Conservation (phyloP, 192 early-diverging fungal species). For the Coemansia sp. region DNA sequence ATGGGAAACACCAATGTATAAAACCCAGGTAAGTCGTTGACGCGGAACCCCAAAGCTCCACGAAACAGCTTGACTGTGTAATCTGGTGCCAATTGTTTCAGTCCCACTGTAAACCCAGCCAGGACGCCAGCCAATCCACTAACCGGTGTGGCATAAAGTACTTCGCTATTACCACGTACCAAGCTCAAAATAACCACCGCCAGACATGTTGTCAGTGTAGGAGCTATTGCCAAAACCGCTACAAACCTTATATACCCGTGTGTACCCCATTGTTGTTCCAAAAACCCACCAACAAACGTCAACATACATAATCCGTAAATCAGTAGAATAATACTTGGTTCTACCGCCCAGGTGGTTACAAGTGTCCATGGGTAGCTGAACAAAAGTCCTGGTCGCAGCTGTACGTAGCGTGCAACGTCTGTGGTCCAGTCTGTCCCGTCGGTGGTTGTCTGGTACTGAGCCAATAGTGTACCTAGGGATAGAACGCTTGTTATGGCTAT, state of each 20-base stretch:
- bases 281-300: constrained; percentile 64
- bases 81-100: constrained; percentile 90
- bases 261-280: constrained; percentile 83
- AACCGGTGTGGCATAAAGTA: constrained; percentile 42
- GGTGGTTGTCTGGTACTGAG: constrained; percentile 12
- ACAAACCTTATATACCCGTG: constrained; percentile 74
- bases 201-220: constrained; percentile 47
- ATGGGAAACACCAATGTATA: constrained; percentile 49
- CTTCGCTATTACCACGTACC: constrained; percentile 7
- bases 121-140: constrained; percentile 74
- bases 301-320: constrained; percentile 25
- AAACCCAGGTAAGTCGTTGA: constrained; percentile 40
- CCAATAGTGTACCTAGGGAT: constrained; percentile 20
- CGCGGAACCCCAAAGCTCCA: constrained; percentile 66
- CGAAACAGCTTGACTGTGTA: constrained; percentile 69
- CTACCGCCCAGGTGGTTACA: constrained; percentile 32
- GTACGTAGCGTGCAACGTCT: constrained; percentile 39
- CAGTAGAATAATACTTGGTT: constrained; percentile 33
- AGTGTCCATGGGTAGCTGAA: constrained; percentile 51
- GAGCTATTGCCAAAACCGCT: constrained; percentile 50
- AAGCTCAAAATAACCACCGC: constrained; percentile 13
- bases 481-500: constrained; percentile 15
- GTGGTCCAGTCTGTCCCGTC: constrained; percentile 14
- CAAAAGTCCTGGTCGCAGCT: constrained; percentile 39
- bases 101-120: constrained; percentile 77